Base-by-base conservation (phyloP, 129 eudicot species). In the Flaveria bidentis region DNA sequence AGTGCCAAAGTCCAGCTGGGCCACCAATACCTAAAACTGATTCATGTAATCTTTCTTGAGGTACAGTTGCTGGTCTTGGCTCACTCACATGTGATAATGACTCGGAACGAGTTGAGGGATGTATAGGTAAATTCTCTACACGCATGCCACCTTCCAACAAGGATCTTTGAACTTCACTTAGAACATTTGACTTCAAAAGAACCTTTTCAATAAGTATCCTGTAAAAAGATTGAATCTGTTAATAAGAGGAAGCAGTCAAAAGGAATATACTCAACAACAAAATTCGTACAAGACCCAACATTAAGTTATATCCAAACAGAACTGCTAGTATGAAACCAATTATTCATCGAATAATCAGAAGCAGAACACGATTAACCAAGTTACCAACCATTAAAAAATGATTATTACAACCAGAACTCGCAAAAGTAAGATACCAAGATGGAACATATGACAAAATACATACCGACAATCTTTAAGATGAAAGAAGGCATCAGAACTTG, bases 1-100 rank as follows among this genome's bases (percentile, higher is more conserved):
- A 94, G 87, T 94, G 99, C 97, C 97, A 94, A 63, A 94, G 92
- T 51, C 99, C 99, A 83, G 90, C 89, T 7, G 96, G 97, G 71
- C 99, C 98, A 81, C 98, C 96, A 50, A 75, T 74, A 30, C 90
- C 93, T 51, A 61, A 44, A 58, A 78, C 77, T 36, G 87, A 71
- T 25, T 88, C 92, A 10, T 84, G 45, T 69, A 63, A 76, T 78
- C 82, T 74, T 18, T 83, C 74, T 52, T 85, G 92, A 63, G 69
- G 69, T 63, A 63, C 46, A 15, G 69, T 30, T 63, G 69, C 46
- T 5, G 69, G 46, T 63, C 45, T 63, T 23, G 46, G 18, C 10
- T 63, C 69, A 52, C 88, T 84, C 45, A 85, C 71, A 83, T 89
- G 87, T 64, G 81, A 81, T 53, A 85, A 67, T 65, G 92, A 78